These are phyloP conservation scores for Phytophthora aleatoria DNA, from an alignment of 352 stramenopile genomes.

Conservation along the genomic window DNA sequence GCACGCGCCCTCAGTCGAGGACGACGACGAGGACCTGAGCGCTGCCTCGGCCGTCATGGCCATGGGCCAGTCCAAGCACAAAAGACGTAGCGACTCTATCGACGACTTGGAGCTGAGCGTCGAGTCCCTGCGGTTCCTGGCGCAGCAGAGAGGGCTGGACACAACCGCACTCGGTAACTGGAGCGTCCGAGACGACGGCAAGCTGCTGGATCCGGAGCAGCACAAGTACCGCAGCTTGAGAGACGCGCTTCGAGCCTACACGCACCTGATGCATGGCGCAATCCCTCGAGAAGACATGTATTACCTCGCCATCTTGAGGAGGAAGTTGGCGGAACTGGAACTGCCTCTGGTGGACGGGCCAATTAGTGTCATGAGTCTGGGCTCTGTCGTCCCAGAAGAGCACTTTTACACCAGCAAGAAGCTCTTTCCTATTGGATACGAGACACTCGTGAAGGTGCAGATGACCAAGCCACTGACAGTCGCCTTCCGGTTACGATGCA, in stretches of 20 bases:
- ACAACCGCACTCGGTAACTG: slow-evolving; percentile 36
- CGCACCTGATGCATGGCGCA: slow-evolving; percentile 32
- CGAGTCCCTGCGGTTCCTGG: slow-evolving; percentile 35
- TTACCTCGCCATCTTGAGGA: slow-evolving; percentile 67
- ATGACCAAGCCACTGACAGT: slow-evolving; percentile 34
- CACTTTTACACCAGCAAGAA: slow-evolving; percentile 81
- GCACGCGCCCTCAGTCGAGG: neutral
- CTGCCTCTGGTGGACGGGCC: slow-evolving; percentile 74
- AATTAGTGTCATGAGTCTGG: slow-evolving; percentile 59
- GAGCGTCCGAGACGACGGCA: slow-evolving; percentile 46
- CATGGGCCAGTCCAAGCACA: slow-evolving; percentile 17
- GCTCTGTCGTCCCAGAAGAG: slow-evolving; percentile 56
- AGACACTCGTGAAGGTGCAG: slow-evolving; percentile 63
- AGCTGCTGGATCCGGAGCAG: slow-evolving; percentile 42
- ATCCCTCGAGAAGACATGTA: slow-evolving; percentile 76
- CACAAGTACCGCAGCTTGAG: slow-evolving; percentile 52
- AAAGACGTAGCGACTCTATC: slow-evolving; percentile 27
- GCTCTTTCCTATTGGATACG: slow-evolving; percentile 77
- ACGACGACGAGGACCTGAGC: slow-evolving; percentile 21
- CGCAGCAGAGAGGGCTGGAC: slow-evolving; percentile 48
- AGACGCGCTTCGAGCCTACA: slow-evolving; percentile 55
- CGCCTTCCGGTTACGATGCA: slow-evolving; percentile 56
- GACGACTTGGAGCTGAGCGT: slow-evolving; percentile 40
- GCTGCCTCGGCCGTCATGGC: slow-evolving; percentile 22
- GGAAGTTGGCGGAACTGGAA: slow-evolving; percentile 51